Conservation (phyloP, 495 filamentous ascomycete genomes). For the Tuber calosporum region DNA sequence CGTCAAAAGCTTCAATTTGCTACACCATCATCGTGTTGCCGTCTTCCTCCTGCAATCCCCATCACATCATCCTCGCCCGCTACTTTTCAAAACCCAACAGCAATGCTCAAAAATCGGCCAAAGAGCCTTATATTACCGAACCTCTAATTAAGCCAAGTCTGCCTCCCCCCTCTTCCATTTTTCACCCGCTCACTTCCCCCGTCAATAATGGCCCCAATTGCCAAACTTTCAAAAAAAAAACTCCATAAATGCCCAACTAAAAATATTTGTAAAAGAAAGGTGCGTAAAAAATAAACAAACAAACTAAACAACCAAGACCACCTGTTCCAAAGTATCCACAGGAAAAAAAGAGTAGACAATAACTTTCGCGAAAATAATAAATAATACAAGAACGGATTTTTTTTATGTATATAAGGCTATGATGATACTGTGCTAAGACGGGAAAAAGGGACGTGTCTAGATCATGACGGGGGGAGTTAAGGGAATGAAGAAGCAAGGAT, state of each 20-base stretch:
- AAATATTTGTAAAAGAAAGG: conserved; percentile 17
- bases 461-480: conserved; percentile 7
- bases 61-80: not conserved
- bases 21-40: not conserved
- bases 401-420: not conserved
- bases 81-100: not conserved
- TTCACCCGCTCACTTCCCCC: not conserved
- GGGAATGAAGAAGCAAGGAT: not conserved
- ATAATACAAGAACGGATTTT: conserved; percentile 5
- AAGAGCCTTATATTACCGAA: not conserved
- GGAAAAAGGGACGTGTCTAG: conserved; percentile 2
- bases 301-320: conserved; percentile 22
- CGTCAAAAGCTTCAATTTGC: not conserved
- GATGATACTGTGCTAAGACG: not conserved
- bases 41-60: not conserved
- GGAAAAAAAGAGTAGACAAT: not conserved
- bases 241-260: conserved; percentile 18
- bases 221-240: conserved; percentile 6
- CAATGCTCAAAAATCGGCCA: not conserved
- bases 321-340: conserved; percentile 17
- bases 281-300: conserved; percentile 23
- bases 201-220: not conserved
- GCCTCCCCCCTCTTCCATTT: not conserved
- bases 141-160: not conserved
- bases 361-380: not conserved